These are phyloP conservation scores for Gracilaria vermiculophylla DNA, from an alignment of 23 red algal genomes.

Conservation along the genomic window DNA sequence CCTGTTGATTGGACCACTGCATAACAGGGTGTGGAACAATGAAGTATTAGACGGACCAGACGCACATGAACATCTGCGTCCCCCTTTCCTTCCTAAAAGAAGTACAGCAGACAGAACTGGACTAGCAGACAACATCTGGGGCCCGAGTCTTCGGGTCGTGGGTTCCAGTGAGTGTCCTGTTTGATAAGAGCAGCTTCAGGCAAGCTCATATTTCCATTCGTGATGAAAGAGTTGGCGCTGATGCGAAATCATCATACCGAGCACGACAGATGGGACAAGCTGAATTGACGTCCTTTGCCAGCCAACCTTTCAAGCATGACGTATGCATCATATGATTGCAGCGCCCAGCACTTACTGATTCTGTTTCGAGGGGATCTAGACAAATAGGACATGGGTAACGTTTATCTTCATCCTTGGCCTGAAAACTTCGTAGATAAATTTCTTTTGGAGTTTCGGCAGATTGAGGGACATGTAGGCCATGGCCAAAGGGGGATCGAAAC, in stretches of 20 bases:
- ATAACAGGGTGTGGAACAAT: no score
- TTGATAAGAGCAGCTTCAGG: not conserved
- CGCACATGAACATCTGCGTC: no score
- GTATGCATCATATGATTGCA: slow-evolving; percentile 64
- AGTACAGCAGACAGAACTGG: no score
- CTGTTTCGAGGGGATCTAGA: slow-evolving; percentile 33
- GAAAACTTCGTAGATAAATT: slow-evolving; percentile 8
- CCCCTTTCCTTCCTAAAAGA: no score
- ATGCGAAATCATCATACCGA: not conserved
- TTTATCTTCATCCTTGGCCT: slow-evolving; percentile 5
- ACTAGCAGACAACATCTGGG: no score
- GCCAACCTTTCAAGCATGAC: slow-evolving; percentile 39
- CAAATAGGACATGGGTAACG: slow-evolving; percentile 52
- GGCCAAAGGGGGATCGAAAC: not conserved
- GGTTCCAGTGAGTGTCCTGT: no score
- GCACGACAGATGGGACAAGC: slow-evolving; percentile 60
- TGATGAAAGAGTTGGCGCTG: not conserved
- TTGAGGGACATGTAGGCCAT: not conserved
- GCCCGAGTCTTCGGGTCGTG: no score
- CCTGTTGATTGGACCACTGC: no score
- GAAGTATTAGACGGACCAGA: no score
- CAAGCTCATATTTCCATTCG: not conserved
- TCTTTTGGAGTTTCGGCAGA: not conserved
- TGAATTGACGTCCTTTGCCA: slow-evolving; percentile 51
- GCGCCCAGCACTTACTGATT: slow-evolving; percentile 29